Evolutionary conservation across 1,284 basidiomycete genomes (phyloP).

Genomic region (Ceratorhiza oryzae-sativae): DNA sequence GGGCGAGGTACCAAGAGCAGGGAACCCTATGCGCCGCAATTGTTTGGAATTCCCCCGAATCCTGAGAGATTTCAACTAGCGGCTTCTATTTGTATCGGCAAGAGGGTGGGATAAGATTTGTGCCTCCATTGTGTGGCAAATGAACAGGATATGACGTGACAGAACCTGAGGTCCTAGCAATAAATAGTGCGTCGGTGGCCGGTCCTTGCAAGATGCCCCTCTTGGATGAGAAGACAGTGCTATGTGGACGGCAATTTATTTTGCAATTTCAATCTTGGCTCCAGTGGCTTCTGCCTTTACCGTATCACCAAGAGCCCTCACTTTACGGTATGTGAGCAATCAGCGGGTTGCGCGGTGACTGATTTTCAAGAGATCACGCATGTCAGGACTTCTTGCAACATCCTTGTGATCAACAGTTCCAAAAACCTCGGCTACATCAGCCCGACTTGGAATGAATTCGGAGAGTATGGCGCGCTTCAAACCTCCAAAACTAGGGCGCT

Average conservation of each 20-base stretch:
- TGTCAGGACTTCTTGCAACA: neutral
- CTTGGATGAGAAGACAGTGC: no score
- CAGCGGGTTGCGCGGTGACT: neutral
- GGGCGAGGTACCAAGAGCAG: no score
- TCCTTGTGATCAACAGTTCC: neutral
- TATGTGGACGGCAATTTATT: no score
- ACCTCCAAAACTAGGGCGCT: neutral
- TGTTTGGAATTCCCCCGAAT: neutral
- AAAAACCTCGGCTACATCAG: neutral
- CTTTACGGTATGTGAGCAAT: neutral
- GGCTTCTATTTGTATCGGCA: neutral
- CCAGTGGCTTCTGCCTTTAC: no score
- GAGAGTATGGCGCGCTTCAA: slow-evolving; percentile 6
- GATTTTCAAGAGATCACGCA: neutral
- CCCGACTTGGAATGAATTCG: neutral
- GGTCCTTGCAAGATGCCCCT: no score
- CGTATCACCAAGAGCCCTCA: no score
- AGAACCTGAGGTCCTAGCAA: no score
- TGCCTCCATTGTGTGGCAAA: neutral
- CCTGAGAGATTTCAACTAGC: neutral
- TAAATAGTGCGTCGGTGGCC: no score
- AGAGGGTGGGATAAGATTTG: neutral
- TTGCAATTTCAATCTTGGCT: no score
- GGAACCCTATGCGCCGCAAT: neutral
- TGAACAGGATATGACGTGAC: neutral